A percentile compares a stretch with the other conserved stretches of the same genome.
Evolutionary conservation across 306 rosid species (phyloP).

Genomic region (Corylus heterophylla): DNA sequence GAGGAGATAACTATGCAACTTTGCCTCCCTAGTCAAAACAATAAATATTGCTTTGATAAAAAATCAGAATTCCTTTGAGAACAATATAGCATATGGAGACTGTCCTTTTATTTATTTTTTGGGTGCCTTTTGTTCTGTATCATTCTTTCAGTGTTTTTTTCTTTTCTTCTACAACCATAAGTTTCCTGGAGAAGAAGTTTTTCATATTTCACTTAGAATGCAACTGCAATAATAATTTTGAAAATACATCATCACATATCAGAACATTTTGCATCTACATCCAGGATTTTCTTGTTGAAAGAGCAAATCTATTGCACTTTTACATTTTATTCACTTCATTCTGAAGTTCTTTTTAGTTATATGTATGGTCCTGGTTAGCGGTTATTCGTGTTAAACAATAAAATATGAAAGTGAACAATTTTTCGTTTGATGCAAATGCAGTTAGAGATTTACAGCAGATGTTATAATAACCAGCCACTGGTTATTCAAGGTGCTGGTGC

Average conservation of each 20-base stretch:
- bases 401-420: constrained; percentile 13
- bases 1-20: neutral
- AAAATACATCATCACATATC: neutral
- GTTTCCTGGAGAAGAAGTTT: neutral
- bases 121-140: neutral
- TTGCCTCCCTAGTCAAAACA: neutral
- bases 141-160: too few species aligned
- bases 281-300: neutral
- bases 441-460: constrained; percentile 83
- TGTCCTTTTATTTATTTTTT: neutral
- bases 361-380: neutral
- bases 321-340: neutral
- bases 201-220: neutral
- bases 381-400: neutral
- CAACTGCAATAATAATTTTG: neutral
- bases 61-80: neutral
- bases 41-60: neutral
- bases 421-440: constrained; percentile 39
- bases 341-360: neutral
- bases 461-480: constrained; percentile 73
- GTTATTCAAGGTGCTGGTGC: constrained; percentile 99
- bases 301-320: neutral
- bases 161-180: neutral
- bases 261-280: neutral
- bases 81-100: neutral